Percentiles rank a stretch among this genome's conserved stretches.
Conservation (phyloP, 2,329 filamentous ascomycete species). For the Fusarium tuaranense region DNA sequence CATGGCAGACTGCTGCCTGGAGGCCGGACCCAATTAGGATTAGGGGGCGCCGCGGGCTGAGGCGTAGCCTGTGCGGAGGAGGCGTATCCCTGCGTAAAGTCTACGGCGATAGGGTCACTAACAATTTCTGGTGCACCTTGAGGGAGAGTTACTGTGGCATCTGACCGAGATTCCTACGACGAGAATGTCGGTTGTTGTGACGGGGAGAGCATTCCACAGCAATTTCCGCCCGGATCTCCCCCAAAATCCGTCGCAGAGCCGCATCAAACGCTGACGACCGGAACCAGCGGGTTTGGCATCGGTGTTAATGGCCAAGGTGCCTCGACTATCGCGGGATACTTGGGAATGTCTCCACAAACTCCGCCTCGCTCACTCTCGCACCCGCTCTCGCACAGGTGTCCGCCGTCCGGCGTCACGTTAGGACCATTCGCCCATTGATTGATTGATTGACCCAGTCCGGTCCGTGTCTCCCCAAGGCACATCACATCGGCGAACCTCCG, state of each 20-base stretch:
- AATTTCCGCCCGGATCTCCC: not conserved
- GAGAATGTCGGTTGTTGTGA: not conserved
- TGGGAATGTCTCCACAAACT: conserved; percentile 29
- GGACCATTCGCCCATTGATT: conserved; percentile 8
- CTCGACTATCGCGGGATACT: conserved; percentile 35
- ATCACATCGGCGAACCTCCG: conserved; percentile 35
- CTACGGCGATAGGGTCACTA: conserved; percentile 30
- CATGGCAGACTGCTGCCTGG: conserved; percentile 50
- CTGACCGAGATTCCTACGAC: not conserved
- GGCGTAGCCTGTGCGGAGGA: conserved; percentile 46
- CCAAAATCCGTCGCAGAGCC: conserved; percentile 29
- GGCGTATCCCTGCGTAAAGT: conserved; percentile 31
- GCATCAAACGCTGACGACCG: conserved; percentile 16
- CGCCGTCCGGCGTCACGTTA: conserved; percentile 19
- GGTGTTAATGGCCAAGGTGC: conserved; percentile 33
- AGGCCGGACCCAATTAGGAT: conserved; percentile 32
- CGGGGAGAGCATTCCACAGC: conserved; percentile 3
- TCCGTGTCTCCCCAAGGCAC: conserved; percentile 6
- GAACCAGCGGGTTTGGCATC: conserved; percentile 15
- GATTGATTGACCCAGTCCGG: conserved; percentile 14
- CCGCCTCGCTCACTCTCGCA: conserved; percentile 18
- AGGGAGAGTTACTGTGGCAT: not conserved
- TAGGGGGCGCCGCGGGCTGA: conserved; percentile 40
- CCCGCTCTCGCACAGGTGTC: conserved; percentile 27
- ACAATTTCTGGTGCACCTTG: conserved; percentile 13